phyloP scores from a whole-genome alignment of 441 rosid genomes.

The Melastoma candidum region DNA sequence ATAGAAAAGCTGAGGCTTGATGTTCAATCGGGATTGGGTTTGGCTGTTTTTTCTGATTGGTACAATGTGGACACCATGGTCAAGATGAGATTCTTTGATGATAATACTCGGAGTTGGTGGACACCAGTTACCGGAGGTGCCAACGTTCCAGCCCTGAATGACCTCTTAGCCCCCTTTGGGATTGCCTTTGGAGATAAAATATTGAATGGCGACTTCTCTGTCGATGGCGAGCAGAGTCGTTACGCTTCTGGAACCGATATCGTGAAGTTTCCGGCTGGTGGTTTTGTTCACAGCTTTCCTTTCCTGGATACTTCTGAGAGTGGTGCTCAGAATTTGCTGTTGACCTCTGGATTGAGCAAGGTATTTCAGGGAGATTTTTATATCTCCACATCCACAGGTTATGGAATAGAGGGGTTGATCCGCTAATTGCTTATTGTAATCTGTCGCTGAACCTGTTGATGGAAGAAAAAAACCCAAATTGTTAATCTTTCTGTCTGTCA shows the following conservation, averaged over 20 bases:
- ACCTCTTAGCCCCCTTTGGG: constrained; percentile 92
- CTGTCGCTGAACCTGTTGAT: too few relatives aligned
- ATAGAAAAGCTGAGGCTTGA: constrained; percentile 81
- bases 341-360: constrained; percentile 52
- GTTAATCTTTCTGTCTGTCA: constrained; percentile 6
- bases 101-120: constrained; percentile 99
- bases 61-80: constrained; percentile 97
- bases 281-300: constrained; percentile 77
- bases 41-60: constrained; percentile 95
- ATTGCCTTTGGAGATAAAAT: constrained; percentile 97
- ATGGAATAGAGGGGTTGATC: too few relatives aligned
- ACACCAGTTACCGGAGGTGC: constrained; percentile 99
- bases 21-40: constrained; percentile 75
- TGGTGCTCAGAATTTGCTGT: constrained; percentile 80
- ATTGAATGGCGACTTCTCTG: constrained; percentile 86
- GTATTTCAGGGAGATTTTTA: constrained; percentile 22
- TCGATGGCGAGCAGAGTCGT: constrained; percentile 94
- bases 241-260: constrained; percentile 97
- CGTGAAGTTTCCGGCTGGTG: constrained; percentile 88
- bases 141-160: constrained; percentile 88
- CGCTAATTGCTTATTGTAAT: too few relatives aligned
- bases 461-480: not conserved
- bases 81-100: constrained; percentile 98
- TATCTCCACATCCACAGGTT: not conserved
- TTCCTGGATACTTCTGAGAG: constrained; percentile 93